Evolutionary conservation across 495 filamentous ascomycete species (phyloP).

Genomic region (Aspergillus biplanus): DNA sequence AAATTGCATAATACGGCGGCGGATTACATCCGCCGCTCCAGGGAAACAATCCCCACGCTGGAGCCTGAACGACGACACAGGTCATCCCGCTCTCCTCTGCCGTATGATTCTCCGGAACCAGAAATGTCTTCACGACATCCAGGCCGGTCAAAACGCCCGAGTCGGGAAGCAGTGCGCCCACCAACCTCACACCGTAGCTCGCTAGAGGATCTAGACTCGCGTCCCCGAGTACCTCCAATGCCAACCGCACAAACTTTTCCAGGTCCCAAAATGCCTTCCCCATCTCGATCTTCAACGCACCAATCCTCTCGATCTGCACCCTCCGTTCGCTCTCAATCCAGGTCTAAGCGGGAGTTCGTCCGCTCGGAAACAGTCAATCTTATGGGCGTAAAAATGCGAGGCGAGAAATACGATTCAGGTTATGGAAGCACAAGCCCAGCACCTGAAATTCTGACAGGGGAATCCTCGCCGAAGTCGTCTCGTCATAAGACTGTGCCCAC

Average conservation of each 20-base stretch:
- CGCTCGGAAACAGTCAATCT: constrained; percentile 29
- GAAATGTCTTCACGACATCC: constrained; percentile 35
- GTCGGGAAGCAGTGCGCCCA: constrained; percentile 29
- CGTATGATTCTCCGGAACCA: constrained; percentile 42
- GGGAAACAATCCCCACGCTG: constrained; percentile 20
- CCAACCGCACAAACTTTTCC: constrained; percentile 33
- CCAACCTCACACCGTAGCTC: constrained; percentile 40
- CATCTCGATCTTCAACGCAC: constrained; percentile 31
- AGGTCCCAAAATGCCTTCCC: constrained; percentile 24
- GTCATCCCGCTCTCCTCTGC: constrained; percentile 38
- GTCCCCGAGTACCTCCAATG: constrained; percentile 31
- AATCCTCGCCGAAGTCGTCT: constrained; percentile 37
- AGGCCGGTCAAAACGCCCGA: constrained; percentile 36
- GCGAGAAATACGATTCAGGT: constrained; percentile 48
- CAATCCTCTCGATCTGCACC: constrained; percentile 39
- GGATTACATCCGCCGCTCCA: constrained; percentile 46
- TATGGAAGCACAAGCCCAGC: constrained; percentile 49
- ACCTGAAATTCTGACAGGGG: constrained; percentile 36
- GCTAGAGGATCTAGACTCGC: constrained; percentile 37
- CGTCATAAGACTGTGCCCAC: constrained; percentile 41
- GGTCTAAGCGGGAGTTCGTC: constrained; percentile 33
- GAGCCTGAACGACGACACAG: constrained; percentile 32
- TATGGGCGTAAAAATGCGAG: constrained; percentile 38
- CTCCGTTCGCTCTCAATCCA: constrained; percentile 29
- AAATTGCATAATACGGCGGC: constrained; percentile 28